Percentiles rank a stretch among this genome's conserved stretches.
Conservation (phyloP, 495 filamentous ascomycete species). For the Tuber melanosporum region DNA sequence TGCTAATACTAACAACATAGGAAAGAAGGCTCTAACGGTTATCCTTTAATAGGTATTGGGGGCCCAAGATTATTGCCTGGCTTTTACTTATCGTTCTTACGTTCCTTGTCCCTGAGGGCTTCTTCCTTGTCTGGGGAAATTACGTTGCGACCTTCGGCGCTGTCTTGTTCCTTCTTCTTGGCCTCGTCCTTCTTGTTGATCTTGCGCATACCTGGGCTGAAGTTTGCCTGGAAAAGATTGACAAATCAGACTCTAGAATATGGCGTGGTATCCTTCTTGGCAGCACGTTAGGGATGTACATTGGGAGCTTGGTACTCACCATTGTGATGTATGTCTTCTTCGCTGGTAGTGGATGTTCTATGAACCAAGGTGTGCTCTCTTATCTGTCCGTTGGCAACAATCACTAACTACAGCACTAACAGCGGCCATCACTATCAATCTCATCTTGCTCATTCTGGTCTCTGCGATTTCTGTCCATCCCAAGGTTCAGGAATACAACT, state of each 20-base stretch:
- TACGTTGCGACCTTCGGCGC: conserved; percentile 84
- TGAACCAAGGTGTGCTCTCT: conserved; percentile 70
- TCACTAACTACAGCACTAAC: conserved; percentile 27
- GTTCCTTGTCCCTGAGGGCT: conserved; percentile 89
- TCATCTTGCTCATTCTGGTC: conserved; percentile 73
- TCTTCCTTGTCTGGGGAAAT: conserved; percentile 95
- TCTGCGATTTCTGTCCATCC: conserved; percentile 85
- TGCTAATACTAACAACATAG: conserved; percentile 57
- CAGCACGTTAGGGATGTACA: conserved; percentile 89
- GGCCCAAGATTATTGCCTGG: conserved; percentile 76
- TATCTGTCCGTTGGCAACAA: not conserved
- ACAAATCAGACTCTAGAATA: conserved; percentile 70
- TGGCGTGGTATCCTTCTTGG: conserved; percentile 86
- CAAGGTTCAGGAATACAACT: conserved; percentile 81
- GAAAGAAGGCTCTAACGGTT: conserved; percentile 48
- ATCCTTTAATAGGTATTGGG: conserved; percentile 28
- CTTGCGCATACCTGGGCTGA: conserved; percentile 98
- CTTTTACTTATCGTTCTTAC: conserved; percentile 75
- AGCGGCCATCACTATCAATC: conserved; percentile 68
- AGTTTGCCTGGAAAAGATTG: conserved; percentile 88
- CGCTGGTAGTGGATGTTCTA: conserved; percentile 69
- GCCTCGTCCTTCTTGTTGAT: conserved; percentile 86
- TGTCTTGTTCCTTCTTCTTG: conserved; percentile 88
- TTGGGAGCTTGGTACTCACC: conserved; percentile 83
- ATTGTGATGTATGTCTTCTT: conserved; percentile 98